phyloP scores from a whole-genome alignment of 306 rosid species.

The Vigna mungo region DNA sequence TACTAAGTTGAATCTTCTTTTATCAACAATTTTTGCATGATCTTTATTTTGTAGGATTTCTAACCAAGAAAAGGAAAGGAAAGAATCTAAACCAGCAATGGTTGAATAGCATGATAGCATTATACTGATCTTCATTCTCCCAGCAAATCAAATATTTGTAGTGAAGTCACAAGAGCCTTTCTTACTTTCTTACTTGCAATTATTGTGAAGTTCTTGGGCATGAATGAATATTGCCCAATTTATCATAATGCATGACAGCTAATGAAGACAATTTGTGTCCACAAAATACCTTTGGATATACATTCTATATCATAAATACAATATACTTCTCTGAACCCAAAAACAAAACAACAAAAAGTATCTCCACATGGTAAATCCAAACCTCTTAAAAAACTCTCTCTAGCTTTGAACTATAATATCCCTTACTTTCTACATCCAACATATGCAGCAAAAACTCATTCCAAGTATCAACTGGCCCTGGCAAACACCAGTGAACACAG shows the following conservation, averaged over 20 bases:
- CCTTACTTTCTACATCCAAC: constrained; percentile 52
- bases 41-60: too few species aligned
- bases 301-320: constrained; percentile 28
- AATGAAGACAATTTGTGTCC: neutral
- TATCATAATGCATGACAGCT: constrained; percentile 7
- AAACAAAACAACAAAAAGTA: neutral
- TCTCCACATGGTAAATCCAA: constrained; percentile 13
- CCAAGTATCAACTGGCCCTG: constrained; percentile 97
- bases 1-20: too few species aligned
- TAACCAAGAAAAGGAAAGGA: too few species aligned
- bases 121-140: too few species aligned
- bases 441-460: constrained; percentile 75
- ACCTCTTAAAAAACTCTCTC: constrained; percentile 35
- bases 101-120: too few species aligned
- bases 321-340: neutral
- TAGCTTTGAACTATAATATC: constrained; percentile 28
- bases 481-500: constrained; percentile 98
- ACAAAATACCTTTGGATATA: constrained; percentile 19
- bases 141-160: neutral
- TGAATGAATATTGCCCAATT: neutral
- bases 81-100: too few species aligned
- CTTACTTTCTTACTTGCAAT: neutral
- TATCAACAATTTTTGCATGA: too few species aligned
- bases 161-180: neutral
- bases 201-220: neutral